Evolutionary conservation across 2,329 filamentous ascomycete genomes (phyloP).

Genomic region (Sporothrix curviconia): DNA sequence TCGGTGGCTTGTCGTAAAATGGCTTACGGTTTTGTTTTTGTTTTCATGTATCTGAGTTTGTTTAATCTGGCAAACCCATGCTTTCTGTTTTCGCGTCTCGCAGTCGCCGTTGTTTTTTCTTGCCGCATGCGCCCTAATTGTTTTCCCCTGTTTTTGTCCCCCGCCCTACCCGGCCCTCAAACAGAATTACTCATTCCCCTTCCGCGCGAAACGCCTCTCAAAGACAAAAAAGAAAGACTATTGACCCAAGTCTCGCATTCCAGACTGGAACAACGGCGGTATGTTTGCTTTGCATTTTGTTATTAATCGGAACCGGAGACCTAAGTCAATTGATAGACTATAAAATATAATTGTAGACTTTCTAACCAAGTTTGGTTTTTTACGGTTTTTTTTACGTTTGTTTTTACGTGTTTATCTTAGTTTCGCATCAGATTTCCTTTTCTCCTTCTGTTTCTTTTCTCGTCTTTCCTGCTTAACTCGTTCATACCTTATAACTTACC

Average conservation of each 20-base stretch:
- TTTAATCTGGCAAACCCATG: no score
- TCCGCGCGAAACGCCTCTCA: no score
- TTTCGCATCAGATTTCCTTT: constrained; percentile 3
- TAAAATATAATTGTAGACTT: no score
- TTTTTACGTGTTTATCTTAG: constrained; percentile 18
- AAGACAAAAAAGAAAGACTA: constrained; percentile 25
- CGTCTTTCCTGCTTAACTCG: no score
- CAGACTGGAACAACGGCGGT: constrained; percentile 31
- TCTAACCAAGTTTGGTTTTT: no score
- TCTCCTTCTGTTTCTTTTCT: not conserved
- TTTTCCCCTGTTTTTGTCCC: not conserved
- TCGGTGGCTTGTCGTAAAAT: constrained; percentile 3
- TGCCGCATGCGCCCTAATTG: not conserved
- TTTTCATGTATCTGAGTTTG: constrained; percentile 19
- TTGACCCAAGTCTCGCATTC: constrained; percentile 30
- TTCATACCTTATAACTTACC: no score
- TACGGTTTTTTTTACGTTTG: constrained; percentile 15
- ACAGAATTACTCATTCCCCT: no score
- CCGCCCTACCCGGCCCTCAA: no score
- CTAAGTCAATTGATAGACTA: constrained; percentile 31
- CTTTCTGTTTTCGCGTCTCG: constrained; percentile 21
- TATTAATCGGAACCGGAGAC: constrained; percentile 26
- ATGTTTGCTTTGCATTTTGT: constrained; percentile 31
- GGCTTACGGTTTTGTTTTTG: constrained; percentile 21
- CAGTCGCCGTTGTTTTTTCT: constrained; percentile 15